phyloP scores from a whole-genome alignment of 202 grass and related monocot genomes.

The Elaeis oleifera region DNA sequence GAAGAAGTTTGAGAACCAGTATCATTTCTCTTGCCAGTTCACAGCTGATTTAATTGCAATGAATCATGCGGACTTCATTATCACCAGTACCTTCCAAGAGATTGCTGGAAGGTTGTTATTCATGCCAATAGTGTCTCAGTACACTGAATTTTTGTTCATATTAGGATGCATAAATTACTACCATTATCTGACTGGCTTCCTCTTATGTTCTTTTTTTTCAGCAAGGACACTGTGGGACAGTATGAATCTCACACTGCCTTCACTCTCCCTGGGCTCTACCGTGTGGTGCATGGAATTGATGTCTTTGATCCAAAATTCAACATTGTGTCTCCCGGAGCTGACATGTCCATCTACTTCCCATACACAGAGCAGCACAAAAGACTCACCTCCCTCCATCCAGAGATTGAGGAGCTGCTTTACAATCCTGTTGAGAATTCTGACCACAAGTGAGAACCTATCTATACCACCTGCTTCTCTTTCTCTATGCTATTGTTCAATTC shows the following conservation, averaged over 20 bases:
- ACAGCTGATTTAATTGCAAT: constrained; percentile 93
- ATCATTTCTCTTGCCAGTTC: constrained; percentile 99
- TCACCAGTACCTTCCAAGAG: constrained; percentile 98
- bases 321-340: constrained; percentile 93
- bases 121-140: neutral
- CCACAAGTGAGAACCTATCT: constrained; percentile 54
- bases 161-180: neutral
- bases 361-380: constrained; percentile 69
- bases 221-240: constrained; percentile 96
- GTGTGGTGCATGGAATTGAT: constrained; percentile 94
- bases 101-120: constrained; percentile 78
- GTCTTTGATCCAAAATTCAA: constrained; percentile 99
- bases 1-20: constrained; percentile 99
- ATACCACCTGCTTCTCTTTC: neutral
- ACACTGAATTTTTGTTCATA: neutral
- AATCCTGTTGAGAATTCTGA: constrained; percentile 60
- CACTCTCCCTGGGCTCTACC: constrained; percentile 87
- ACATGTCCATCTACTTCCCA: constrained; percentile 86
- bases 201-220: constrained; percentile 33
- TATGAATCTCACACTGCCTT: constrained; percentile 95
- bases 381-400: constrained; percentile 82
- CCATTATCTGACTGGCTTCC: neutral
- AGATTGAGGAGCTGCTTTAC: constrained; percentile 93
- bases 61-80: constrained; percentile 99
- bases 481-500: neutral